These are phyloP conservation scores for Schizonepeta tenuifolia DNA, from an alignment of 257 asterid genomes.

Conservation along the genomic window DNA sequence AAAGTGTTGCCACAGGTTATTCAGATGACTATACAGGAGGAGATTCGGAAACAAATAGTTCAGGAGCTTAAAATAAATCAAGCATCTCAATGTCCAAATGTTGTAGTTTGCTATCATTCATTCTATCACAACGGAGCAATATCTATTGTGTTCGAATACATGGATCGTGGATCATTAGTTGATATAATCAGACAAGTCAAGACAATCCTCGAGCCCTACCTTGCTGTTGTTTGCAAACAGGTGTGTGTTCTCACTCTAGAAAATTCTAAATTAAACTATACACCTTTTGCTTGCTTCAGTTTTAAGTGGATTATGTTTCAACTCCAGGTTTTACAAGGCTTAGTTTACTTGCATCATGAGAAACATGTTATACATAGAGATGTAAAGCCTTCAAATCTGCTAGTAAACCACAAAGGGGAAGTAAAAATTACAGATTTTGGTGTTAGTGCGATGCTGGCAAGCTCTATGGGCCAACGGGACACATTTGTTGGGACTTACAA, in stretches of 20 bases:
- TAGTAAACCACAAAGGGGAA: slow-evolving; percentile 90
- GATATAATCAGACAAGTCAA: slow-evolving; percentile 71
- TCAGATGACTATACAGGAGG: slow-evolving; percentile 97
- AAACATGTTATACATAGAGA: slow-evolving; percentile 96
- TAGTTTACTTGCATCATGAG: slow-evolving; percentile 75
- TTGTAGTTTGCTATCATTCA: slow-evolving; percentile 95
- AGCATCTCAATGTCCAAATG: slow-evolving; percentile 85
- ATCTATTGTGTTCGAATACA: slow-evolving; percentile 90
- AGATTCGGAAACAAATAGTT: slow-evolving; percentile 93
- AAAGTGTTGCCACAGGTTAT: slow-evolving; percentile 61
- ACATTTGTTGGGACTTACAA: slow-evolving; percentile 97
- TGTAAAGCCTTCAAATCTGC: slow-evolving; percentile 69
- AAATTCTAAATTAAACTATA: slow-evolving; percentile 7
- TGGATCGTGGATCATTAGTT: slow-evolving; percentile 96
- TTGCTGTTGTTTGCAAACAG: slow-evolving; percentile 94
- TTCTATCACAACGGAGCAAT: slow-evolving; percentile 99
- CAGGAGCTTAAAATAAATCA: slow-evolving; percentile 98
- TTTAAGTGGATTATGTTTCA: not conserved
- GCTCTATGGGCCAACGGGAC: slow-evolving; percentile 90
- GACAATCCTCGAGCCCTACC: slow-evolving; percentile 96
- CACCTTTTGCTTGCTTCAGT: slow-evolving; percentile 8
- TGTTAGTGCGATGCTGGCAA: slow-evolving; percentile 96
- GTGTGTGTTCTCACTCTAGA: slow-evolving; percentile 42
- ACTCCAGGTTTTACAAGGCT: slow-evolving; percentile 89
- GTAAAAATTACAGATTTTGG: slow-evolving; percentile 98